Evolutionary conservation across 805 yeast genomes (phyloP), one percentile per base, ranked within the genome.

Genomic region (Yamadazyma ubonensis): DNA sequence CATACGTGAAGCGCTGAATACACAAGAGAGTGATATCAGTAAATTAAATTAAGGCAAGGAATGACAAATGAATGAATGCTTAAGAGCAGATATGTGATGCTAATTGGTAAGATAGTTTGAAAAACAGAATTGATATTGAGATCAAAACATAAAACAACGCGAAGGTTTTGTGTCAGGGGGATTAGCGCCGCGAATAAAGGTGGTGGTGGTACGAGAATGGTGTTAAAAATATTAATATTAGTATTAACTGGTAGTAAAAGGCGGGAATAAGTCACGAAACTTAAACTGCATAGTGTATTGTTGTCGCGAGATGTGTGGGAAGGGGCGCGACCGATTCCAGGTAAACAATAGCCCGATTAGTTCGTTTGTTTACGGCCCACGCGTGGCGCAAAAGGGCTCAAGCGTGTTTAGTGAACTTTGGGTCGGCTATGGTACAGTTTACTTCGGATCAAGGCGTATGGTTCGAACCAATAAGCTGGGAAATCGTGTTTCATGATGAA

Each of bases 71-170:
- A 6, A 23, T 23, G 26, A 30, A 30, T 9, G 19, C 16, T n/a
- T 5, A 16, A 16, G 20, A 30, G 23, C 12, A 30, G 18, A 15
- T n/a, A n/a, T n/a, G n/a, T n/a, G n/a, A n/a, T n/a, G n/a, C n/a
- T n/a, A n/a, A n/a, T n/a, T n/a, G n/a, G n/a, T n/a, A 18, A 30
- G 35, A 14, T 23, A 33, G 28, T 33, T 33, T 33, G 6, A 16
- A 8, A 20, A 22, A 32, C 16, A 23, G 29, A 11, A 25, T 19
- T 29, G 33, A 29, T 11, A 16, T 16, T 33, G 20, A 27, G 38
- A 35, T 35, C 38, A 35, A 35, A 35, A 35, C 38, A 35, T 31
- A 33, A 26, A 35, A 35, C 38, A 35, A 35, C 38, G 38, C 38
- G 37, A 25, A 16, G 17, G 15, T n/a, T 27, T 27, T 27, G 30